Evolutionary conservation across 495 filamentous ascomycete genomes (phyloP).

Genomic region (Hypoxylon intermedium): DNA sequence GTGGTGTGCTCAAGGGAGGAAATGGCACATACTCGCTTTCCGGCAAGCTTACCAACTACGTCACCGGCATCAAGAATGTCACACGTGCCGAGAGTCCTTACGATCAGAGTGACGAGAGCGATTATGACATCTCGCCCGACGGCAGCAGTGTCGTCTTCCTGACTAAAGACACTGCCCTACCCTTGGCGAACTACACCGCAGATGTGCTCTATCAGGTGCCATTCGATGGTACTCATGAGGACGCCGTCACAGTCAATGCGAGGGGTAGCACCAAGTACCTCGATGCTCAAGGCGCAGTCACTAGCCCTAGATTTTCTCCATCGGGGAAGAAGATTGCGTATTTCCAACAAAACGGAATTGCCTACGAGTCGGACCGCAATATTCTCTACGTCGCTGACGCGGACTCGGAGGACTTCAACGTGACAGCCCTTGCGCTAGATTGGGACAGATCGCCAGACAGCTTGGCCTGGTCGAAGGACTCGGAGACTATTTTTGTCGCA

Average conservation of each 20-base stretch:
- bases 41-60: conserved; percentile 55
- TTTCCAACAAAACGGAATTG: conserved; percentile 68
- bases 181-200: conserved; percentile 71
- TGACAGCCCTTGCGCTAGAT: conserved; percentile 48
- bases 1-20: conserved; percentile 60
- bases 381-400: conserved; percentile 58
- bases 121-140: conserved; percentile 53
- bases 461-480: conserved; percentile 64
- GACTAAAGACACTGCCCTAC: conserved; percentile 70
- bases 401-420: conserved; percentile 36
- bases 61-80: conserved; percentile 57
- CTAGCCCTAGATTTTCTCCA: conserved; percentile 69
- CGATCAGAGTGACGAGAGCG: conserved; percentile 44
- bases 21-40: conserved; percentile 46
- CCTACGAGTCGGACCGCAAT: conserved; percentile 80
- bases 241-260: conserved; percentile 38
- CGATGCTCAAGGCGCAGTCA: conserved; percentile 66
- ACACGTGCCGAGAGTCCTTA: conserved; percentile 55
- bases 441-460: conserved; percentile 66
- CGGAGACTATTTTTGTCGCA: conserved; percentile 59
- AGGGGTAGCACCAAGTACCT: conserved; percentile 49
- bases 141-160: conserved; percentile 66
- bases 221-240: conserved; percentile 42
- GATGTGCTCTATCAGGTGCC: conserved; percentile 69
- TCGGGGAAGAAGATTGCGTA: conserved; percentile 72